A percentile compares a stretch with the other conserved stretches of the same genome.
Conservation (phyloP, 1,284 basidiomycete species). For the Pterulicium gracile region DNA sequence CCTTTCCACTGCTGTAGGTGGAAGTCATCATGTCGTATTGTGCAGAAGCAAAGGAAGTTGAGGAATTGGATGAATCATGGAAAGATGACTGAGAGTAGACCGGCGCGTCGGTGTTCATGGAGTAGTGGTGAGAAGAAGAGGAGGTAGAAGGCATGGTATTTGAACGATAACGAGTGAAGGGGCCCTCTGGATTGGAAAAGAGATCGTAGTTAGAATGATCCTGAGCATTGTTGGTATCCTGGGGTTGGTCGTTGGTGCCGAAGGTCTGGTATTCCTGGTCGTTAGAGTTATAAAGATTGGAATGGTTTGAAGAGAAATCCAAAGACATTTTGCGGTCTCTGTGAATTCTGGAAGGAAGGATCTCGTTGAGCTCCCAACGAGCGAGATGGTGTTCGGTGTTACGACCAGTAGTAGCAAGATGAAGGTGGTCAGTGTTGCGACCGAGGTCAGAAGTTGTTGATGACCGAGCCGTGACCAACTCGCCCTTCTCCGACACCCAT, state of each 20-base stretch:
- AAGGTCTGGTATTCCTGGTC: slow-evolving; percentile 9
- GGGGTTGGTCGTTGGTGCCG: slow-evolving; percentile 19
- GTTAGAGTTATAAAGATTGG: slow-evolving; percentile 11
- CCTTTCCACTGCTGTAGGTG: slow-evolving; percentile 55
- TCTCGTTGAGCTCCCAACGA: slow-evolving; percentile 28
- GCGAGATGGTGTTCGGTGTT: slow-evolving; percentile 18
- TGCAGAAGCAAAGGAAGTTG: slow-evolving; percentile 35
- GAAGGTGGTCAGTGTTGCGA: slow-evolving; percentile 14
- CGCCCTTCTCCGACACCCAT: too few species aligned
- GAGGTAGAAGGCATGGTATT: slow-evolving; percentile 56
- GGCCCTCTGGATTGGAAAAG: slow-evolving; percentile 36
- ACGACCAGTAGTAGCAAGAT: slow-evolving; percentile 19
- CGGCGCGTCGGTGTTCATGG: slow-evolving; percentile 35
- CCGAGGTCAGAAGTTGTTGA: too few species aligned
- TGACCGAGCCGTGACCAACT: too few species aligned
- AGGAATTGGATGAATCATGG: slow-evolving; percentile 45
- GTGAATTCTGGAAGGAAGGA: slow-evolving; percentile 29
- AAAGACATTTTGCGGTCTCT: slow-evolving; percentile 40
- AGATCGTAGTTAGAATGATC: slow-evolving; percentile 51
- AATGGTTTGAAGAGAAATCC: slow-evolving; percentile 38
- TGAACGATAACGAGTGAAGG: slow-evolving; percentile 50
- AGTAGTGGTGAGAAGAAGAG: slow-evolving; percentile 42
- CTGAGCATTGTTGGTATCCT: slow-evolving; percentile 30
- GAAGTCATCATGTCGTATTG: slow-evolving; percentile 59
- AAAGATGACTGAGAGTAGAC: slow-evolving; percentile 51